phyloP scores from a whole-genome alignment of 805 yeast genomes.

The Lachancea dasiensis region DNA sequence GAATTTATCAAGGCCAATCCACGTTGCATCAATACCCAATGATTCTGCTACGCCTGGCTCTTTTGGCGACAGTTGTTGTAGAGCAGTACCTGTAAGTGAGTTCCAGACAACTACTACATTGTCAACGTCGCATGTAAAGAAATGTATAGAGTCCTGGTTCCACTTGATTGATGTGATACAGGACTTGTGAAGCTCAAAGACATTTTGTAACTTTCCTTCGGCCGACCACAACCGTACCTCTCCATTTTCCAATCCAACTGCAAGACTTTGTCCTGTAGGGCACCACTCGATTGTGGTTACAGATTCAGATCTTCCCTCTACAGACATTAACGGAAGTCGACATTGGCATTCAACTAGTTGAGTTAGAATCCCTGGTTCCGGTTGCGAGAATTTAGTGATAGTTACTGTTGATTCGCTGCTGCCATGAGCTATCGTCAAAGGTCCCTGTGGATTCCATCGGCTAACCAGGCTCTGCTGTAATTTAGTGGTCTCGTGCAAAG shows the following conservation, averaged over 20 bases:
- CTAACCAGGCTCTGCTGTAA: constrained; percentile 42
- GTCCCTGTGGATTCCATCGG: constrained; percentile 51
- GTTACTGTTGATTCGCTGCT: constrained; percentile 42
- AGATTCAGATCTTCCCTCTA: constrained; percentile 19
- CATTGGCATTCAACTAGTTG: constrained; percentile 12
- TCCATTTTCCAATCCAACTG: constrained; percentile 65
- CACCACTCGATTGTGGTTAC: constrained; percentile 52
- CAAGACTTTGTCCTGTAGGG: constrained; percentile 52
- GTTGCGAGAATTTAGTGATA: constrained; percentile 34
- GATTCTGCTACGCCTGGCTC: constrained; percentile 17
- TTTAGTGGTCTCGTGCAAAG: constrained; percentile 35
- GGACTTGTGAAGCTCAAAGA: constrained; percentile 45
- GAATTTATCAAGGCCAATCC: constrained; percentile 67
- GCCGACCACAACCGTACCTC: constrained; percentile 74
- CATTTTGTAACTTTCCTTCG: constrained; percentile 58
- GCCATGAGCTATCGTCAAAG: constrained; percentile 49
- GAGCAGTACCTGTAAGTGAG: constrained; percentile 43
- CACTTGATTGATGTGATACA: constrained; percentile 55
- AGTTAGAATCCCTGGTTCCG: constrained; percentile 10
- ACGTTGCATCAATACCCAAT: constrained; percentile 54
- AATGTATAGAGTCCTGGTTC: constrained; percentile 49
- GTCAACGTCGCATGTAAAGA: constrained; percentile 55
- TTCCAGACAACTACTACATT: constrained; percentile 63
- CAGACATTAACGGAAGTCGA: constrained; percentile 32
- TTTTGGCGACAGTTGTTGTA: constrained; percentile 40